Percentiles rank a stretch among this genome's conserved stretches.
phyloP scores from a whole-genome alignment of 345 rosid genomes.

The Microcos paniculata region DNA sequence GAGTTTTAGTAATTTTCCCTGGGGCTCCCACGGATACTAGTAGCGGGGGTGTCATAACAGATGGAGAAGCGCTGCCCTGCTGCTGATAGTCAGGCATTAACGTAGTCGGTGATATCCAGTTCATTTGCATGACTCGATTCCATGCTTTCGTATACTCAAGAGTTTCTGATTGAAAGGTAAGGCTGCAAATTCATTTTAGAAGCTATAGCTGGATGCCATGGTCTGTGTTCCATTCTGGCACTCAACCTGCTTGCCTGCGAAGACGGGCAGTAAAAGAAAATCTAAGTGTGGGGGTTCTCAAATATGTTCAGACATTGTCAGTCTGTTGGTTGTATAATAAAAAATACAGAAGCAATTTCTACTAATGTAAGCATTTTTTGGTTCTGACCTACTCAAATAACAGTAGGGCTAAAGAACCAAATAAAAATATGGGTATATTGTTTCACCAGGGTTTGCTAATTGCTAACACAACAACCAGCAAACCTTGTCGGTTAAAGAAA shows the following conservation, averaged over 20 bases:
- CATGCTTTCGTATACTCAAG: background rate
- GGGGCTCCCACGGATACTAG: conserved; percentile 56
- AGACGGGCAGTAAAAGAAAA: no score
- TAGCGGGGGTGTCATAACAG: background rate
- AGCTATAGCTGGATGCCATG: background rate
- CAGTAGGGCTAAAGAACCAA: no score
- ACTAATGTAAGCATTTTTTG: no score
- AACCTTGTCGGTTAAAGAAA: no score
- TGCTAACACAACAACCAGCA: no score
- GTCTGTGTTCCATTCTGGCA: background rate
- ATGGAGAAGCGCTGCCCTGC: background rate
- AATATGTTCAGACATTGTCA: no score
- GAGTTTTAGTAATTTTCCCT: conserved; percentile 42
- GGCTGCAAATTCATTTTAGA: background rate
- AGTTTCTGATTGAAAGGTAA: background rate
- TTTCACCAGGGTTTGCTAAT: no score
- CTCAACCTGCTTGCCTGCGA: background rate
- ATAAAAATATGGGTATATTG: no score
- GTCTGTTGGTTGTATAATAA: no score
- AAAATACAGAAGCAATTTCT: no score
- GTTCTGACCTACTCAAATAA: no score
- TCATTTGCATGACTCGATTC: background rate
- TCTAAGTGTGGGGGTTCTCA: no score
- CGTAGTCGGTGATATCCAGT: background rate
- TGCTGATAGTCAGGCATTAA: background rate